phyloP scores from a whole-genome alignment of 768 basidiomycete species.

The Naganishia kalamii region DNA sequence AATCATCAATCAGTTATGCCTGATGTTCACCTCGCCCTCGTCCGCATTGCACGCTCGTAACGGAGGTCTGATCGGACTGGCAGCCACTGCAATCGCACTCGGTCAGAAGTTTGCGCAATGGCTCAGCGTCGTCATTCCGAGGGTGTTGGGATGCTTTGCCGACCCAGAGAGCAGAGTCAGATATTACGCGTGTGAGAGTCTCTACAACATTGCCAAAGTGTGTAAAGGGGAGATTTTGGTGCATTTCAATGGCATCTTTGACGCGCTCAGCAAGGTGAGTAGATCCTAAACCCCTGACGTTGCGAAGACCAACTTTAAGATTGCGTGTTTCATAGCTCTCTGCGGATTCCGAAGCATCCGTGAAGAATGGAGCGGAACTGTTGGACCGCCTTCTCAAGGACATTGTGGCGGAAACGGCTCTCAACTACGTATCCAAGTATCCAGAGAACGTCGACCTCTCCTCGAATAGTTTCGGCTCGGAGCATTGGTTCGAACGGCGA shows the following conservation, averaged over 20 bases:
- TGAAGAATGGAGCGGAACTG: conserved; percentile 96
- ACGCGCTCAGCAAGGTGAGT: conserved; percentile 86
- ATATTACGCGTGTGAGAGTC: conserved; percentile 94
- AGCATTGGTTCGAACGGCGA: conserved; percentile 9
- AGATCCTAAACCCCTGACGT: neutral
- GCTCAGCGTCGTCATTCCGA: conserved; percentile 85
- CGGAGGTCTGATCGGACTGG: conserved; percentile 90
- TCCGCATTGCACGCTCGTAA: conserved; percentile 86
- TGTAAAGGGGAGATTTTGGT: conserved; percentile 94
- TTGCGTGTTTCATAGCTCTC: conserved; percentile 61
- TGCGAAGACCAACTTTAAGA: neutral
- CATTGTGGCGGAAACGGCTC: conserved; percentile 92
- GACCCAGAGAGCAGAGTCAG: conserved; percentile 91
- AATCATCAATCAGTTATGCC: conserved; percentile 89
- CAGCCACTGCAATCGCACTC: conserved; percentile 92
- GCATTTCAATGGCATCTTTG: conserved; percentile 97
- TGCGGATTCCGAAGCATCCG: conserved; percentile 88
- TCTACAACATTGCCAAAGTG: conserved; percentile 85
- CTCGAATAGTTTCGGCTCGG: conserved; percentile 3
- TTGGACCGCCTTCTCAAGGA: conserved; percentile 96
- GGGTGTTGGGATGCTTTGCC: conserved; percentile 81
- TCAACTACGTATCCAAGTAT: conserved; percentile 83
- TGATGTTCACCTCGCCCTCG: conserved; percentile 76
- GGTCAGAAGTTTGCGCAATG: conserved; percentile 88
- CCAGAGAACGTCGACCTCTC: conserved; percentile 57